Evolutionary conservation across 768 basidiomycete genomes (phyloP).

Genomic region (Bullera alba): DNA sequence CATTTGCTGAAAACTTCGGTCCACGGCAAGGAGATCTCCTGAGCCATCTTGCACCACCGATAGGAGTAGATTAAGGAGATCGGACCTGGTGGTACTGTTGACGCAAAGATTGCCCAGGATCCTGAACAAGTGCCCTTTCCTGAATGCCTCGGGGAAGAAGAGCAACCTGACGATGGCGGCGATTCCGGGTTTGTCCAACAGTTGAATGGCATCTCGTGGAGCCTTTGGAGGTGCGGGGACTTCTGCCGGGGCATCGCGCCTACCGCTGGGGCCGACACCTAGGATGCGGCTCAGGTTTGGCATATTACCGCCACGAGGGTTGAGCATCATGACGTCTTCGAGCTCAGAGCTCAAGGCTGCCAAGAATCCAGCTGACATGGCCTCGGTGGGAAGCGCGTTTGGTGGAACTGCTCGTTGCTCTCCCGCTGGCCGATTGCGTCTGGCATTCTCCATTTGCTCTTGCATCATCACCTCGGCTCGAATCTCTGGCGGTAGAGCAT

Average conservation of each 20-base stretch:
- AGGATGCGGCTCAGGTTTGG: not conserved
- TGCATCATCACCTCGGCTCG: constrained; percentile 95
- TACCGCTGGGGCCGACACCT: not conserved
- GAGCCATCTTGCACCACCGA: constrained; percentile 91
- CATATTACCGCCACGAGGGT: constrained; percentile 38
- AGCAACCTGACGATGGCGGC: constrained; percentile 83
- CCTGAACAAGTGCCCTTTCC: constrained; percentile 75
- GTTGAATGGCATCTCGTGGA: constrained; percentile 80
- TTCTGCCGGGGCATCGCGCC: constrained; percentile 20
- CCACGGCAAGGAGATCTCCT: constrained; percentile 81
- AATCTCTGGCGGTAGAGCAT: constrained; percentile 91
- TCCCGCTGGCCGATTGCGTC: constrained; percentile 43
- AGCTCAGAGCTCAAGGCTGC: constrained; percentile 83
- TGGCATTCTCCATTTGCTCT: constrained; percentile 73
- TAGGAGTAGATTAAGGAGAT: constrained; percentile 89
- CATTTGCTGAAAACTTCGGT: constrained; percentile 89
- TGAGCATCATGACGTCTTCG: constrained; percentile 82
- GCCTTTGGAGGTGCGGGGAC: constrained; percentile 50
- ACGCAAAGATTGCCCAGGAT: constrained; percentile 93
- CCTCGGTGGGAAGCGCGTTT: constrained; percentile 34
- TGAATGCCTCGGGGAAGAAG: constrained; percentile 89
- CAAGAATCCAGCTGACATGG: constrained; percentile 85
- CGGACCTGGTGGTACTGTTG: constrained; percentile 81
- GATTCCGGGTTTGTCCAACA: constrained; percentile 82
- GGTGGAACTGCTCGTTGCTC: constrained; percentile 17